Evolutionary conservation across 2,329 filamentous ascomycete genomes (phyloP).

Genomic region (Dactylonectria macrodidyma): DNA sequence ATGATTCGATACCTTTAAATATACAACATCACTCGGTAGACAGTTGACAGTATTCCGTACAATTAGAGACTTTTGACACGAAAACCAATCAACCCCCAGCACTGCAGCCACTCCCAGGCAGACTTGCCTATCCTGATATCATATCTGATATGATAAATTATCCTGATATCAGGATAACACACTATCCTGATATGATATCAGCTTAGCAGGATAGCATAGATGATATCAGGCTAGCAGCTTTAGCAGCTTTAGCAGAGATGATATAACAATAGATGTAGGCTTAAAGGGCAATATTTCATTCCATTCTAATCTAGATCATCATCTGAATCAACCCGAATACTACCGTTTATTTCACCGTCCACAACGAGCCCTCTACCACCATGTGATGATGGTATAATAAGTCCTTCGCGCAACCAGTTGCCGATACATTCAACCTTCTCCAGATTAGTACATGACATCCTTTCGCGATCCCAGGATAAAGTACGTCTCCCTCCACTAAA

Average conservation of each 20-base stretch:
- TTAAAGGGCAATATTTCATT: not conserved
- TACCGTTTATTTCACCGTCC: constrained; percentile 2
- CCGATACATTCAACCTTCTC: constrained; percentile 22
- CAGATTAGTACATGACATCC: constrained; percentile 12
- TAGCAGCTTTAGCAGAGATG: constrained; percentile 11
- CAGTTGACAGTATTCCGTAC: too few relatives aligned
- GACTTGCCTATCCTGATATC: too few relatives aligned
- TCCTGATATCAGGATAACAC: too few relatives aligned
- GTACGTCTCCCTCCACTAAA: constrained; percentile 8
- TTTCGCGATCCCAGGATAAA: constrained; percentile 10
- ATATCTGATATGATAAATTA: too few relatives aligned
- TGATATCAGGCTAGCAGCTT: constrained; percentile 10
- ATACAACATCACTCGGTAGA: too few relatives aligned
- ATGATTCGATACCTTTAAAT: too few relatives aligned
- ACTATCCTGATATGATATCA: constrained; percentile 3
- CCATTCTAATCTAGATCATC: constrained; percentile 6
- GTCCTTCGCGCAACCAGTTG: constrained; percentile 22
- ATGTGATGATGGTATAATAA: constrained; percentile 19
- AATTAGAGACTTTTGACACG: too few relatives aligned
- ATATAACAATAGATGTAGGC: not conserved
- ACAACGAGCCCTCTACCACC: constrained; percentile 3
- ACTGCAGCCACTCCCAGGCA: too few relatives aligned
- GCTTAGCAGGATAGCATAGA: not conserved
- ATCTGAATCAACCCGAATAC: constrained; percentile 8
- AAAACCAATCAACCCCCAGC: too few relatives aligned